phyloP scores from a whole-genome alignment of 2,329 filamentous ascomycete genomes.

The Fusarium nelsonii region DNA sequence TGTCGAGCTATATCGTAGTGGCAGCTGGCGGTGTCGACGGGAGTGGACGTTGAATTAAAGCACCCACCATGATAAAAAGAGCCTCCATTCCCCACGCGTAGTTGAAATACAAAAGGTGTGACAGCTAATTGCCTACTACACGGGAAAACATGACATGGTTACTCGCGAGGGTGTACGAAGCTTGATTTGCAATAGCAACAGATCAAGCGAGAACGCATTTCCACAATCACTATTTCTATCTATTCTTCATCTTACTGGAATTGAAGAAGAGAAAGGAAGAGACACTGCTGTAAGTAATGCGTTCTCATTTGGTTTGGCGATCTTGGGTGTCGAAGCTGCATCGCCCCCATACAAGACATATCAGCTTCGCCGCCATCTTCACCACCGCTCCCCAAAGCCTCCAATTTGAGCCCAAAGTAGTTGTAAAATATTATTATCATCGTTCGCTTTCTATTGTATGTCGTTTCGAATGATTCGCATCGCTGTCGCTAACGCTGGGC shows the following conservation, averaged over 20 bases:
- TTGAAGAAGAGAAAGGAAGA: background rate
- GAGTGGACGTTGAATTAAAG: conserved; percentile 11
- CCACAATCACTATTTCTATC: background rate
- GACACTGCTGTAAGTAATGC: background rate
- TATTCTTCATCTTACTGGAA: background rate
- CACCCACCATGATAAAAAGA: background rate
- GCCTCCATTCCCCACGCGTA: conserved; percentile 4
- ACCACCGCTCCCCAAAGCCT: background rate
- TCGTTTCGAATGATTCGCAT: background rate
- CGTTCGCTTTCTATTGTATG: background rate
- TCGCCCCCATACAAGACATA: background rate
- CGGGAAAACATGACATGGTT: conserved; percentile 27
- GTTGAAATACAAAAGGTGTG: background rate
- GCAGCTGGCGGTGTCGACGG: background rate
- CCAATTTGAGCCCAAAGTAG: background rate
- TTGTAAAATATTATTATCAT: accelerated
- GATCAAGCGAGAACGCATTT: conserved; percentile 1
- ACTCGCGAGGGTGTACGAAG: conserved; percentile 35
- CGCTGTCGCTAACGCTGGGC: background rate
- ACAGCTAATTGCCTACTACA: background rate
- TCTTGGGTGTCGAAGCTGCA: background rate
- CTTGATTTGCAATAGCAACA: conserved; percentile 24
- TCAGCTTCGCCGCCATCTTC: conserved; percentile 1
- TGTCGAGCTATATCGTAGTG: conserved; percentile 2
- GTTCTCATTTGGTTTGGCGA: background rate